Percentiles rank a stretch among this genome's conserved stretches.
phyloP scores from a whole-genome alignment of 2,329 filamentous ascomycete species.

The Diplodia sapinea region DNA sequence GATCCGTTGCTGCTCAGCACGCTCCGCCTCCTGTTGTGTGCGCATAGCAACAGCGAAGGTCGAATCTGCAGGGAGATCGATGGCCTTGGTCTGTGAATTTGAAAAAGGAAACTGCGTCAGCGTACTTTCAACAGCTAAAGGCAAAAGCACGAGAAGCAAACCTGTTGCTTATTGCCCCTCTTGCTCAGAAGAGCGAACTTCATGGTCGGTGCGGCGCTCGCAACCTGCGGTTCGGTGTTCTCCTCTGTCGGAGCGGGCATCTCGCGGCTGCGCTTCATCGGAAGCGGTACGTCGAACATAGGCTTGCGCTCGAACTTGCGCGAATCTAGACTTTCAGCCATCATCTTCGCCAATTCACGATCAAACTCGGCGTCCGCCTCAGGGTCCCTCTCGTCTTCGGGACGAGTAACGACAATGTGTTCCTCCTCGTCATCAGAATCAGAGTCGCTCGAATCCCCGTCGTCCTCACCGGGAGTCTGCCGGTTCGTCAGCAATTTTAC shows the following conservation, averaged over 20 bases:
- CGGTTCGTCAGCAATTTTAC: conserved; percentile 50
- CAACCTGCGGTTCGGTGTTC: conserved; percentile 47
- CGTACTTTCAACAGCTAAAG: conserved; percentile 16
- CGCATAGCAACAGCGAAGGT: conserved; percentile 96
- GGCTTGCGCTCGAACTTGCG: conserved; percentile 95
- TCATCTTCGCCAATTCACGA: conserved; percentile 96
- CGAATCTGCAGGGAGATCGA: conserved; percentile 88
- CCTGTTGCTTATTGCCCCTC: conserved; percentile 93
- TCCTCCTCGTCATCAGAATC: conserved; percentile 75
- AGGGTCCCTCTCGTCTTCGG: conserved; percentile 88
- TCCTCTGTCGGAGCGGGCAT: conserved; percentile 47
- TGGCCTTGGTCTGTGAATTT: conserved; percentile 74
- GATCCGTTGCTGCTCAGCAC: conserved; percentile 96
- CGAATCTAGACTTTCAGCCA: conserved; percentile 95
- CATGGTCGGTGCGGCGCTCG: conserved; percentile 68
- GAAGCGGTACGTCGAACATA: conserved; percentile 95
- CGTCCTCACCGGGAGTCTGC: conserved; percentile 49
- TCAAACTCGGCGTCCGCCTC: conserved; percentile 98
- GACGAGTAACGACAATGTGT: conserved; percentile 86
- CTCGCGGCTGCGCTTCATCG: conserved; percentile 77
- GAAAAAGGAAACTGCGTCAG: conserved; percentile 23
- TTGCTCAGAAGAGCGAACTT: conserved; percentile 96
- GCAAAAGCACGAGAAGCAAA: conserved; percentile 55
- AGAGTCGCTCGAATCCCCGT: conserved; percentile 38
- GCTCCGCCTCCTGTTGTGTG: conserved; percentile 90